Conservation (phyloP, 805 yeast species). For the Groenewaldozyma salmanticensis region DNA sequence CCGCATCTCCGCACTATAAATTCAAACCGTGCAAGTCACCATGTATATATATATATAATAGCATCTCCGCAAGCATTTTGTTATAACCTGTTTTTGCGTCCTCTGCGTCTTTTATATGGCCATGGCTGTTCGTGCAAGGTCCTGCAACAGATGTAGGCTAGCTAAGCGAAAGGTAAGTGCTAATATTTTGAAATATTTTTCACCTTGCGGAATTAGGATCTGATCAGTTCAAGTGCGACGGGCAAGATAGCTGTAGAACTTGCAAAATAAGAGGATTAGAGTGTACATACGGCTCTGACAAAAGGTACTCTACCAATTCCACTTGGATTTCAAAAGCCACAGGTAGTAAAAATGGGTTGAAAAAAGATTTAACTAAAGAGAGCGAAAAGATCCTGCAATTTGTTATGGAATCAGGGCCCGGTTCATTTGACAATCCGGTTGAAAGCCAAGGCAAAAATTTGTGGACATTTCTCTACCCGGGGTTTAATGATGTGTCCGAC, state of each 20-base stretch:
- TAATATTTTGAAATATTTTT: too few species aligned
- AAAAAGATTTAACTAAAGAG: neutral
- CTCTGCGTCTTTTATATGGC: too few species aligned
- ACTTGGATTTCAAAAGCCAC: too few species aligned
- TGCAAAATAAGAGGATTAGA: neutral
- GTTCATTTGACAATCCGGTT: neutral
- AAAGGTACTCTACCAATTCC: neutral
- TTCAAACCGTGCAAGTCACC: too few species aligned
- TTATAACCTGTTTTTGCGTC: too few species aligned
- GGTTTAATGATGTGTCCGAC: neutral
- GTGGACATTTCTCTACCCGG: neutral
- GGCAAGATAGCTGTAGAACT: constrained; percentile 3
- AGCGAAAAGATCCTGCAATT: constrained; percentile 1
- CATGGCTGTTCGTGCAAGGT: neutral
- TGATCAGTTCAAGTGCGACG: constrained; percentile 6
- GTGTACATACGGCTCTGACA: constrained; percentile 2
- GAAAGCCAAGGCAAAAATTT: constrained; percentile 2
- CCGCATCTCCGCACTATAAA: too few species aligned
- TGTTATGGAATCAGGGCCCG: neutral
- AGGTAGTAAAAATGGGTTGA: constrained; percentile 1
- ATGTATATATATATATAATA: too few species aligned
- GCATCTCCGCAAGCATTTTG: too few species aligned
- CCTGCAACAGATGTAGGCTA: neutral
- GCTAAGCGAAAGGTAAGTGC: neutral
- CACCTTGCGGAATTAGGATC: too few species aligned